Base-by-base conservation (phyloP, 2,329 filamentous ascomycete species). In the Hypoxylon sp. region DNA sequence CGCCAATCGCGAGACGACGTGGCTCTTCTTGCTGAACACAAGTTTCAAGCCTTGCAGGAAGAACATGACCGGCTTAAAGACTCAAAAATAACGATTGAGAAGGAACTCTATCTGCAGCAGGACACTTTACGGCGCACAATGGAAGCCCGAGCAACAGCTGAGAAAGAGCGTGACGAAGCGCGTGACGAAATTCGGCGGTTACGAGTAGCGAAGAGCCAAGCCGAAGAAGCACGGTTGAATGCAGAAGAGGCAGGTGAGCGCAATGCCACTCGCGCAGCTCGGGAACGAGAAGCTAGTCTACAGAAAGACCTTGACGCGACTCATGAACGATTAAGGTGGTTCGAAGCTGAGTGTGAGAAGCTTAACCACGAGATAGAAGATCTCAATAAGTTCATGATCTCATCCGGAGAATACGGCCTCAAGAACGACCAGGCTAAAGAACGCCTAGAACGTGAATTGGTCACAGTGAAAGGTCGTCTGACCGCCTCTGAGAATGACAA, bases 401-500 rank as follows among this genome's bases (percentile, higher is more conserved):
- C 96, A 68, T 97, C 94, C 13, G 94, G 96, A 65, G 91, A 93
- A 66, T 98, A 96, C 81, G 93, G 93, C 54, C 85, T 95, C 63
- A 93, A 93, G 74, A 93, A 97, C 74, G 96, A 98, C 75, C 93
- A 98, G 77, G 92, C 94, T 71, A 98, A 98, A 79, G 94, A 98
- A 78, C 91, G 96, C 37, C 86, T 98, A 48, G 94, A 98, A 79
- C 89, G 94, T 21, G 96, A 99, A 78, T 86, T 98, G 6, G 91
- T 93, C 21, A 98, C 95, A 0, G 88, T 98, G 73, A 97, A 96
- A 79, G 94, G 94, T 67, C 91, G 95, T 21, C 84, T 99, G 44
- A 87, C 91, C 6, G 96, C 95, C 24, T 98, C 95, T 0, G 95
- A 99, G 79, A 98, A 98, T 74, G 95, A 98, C 81, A 98, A 98